Conservation (phyloP, 768 basidiomycete species). For the Artomyces pyxidatus region DNA sequence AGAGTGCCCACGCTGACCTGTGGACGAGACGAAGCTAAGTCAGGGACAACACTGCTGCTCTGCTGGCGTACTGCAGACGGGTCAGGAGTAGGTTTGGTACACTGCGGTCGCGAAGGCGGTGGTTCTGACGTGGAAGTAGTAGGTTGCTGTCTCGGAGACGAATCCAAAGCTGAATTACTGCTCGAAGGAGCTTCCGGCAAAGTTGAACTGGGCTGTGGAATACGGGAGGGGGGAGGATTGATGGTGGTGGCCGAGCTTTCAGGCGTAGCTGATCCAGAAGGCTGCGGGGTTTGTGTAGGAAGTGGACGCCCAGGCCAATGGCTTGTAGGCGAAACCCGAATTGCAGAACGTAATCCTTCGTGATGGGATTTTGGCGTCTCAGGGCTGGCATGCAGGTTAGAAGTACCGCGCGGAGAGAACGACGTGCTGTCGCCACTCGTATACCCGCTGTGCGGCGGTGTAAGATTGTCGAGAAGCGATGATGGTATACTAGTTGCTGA, state of each 20-base stretch:
- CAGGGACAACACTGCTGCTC: slow-evolving; percentile 1
- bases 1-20: too few relatives aligned
- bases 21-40: slow-evolving; percentile 1
- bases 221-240: too few relatives aligned
- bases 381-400: background rate
- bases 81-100: background rate
- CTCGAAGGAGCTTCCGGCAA: background rate
- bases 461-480: background rate
- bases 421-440: background rate
- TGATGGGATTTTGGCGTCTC: background rate
- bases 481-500: background rate
- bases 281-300: background rate
- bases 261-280: too few relatives aligned
- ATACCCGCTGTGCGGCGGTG: background rate
- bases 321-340: background rate
- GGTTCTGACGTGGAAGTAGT: background rate
- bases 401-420: background rate
- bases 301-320: background rate
- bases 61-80: background rate
- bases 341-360: background rate
- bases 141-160: background rate
- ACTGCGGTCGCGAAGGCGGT: background rate
- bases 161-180: background rate
- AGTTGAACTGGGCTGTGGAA: too few relatives aligned
- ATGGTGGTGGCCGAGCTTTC: too few relatives aligned